Base-by-base conservation (phyloP, 805 yeast species). In the Lipomyces sp. region DNA sequence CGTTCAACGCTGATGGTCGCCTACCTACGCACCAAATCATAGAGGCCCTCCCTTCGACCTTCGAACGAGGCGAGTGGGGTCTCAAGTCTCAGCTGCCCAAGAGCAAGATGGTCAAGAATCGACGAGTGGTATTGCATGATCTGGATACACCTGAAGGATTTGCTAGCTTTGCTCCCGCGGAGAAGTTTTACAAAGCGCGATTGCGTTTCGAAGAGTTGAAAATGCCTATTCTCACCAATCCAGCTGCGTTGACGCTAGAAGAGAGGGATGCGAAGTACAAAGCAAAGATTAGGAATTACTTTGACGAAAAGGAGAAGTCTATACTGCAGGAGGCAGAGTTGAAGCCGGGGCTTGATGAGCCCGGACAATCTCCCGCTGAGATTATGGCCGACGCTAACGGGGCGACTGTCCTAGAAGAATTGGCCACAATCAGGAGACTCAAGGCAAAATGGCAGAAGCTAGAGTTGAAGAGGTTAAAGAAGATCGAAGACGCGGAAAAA, bases 11-110 rank as follows among this genome's bases (percentile, higher is more conserved):
- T 11, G 54, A 24, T 6, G 54, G 54, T n/a, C 59, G 53, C 30
- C 77, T 54, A 71, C 77, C 63, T 57, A 64, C 57, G 39, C 65
- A 63, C 64, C 75, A 73, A 59, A 65, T 71, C 54, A 53, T 71
- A 53, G 53, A 59, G 42, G 24, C 72, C 15, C 71, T 64, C 4
- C 53, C 67, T 53, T 59, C 58, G 18, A 45, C 73, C 11, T 56
- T 13, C 13, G 39, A 32, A 13, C 58, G 69, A 18, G 64, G 64
- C 15, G 73, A 71, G 59, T 71, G 54, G 64, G 73, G 73, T 11
- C 57, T 71, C 39, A 71, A 71, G 55, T 32, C 72, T 11, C 64
- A 67, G 33, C 39, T 71, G 50, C 72, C 73, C 33, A 48, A 29
- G 54, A 29, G 37, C 11, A 1, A 15, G 7, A 48, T 29, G n/a